Percentiles rank a stretch among this genome's conserved stretches.
Evolutionary conservation across 768 basidiomycete genomes (phyloP).

Genomic region (Pulveroboletus ravenelii): DNA sequence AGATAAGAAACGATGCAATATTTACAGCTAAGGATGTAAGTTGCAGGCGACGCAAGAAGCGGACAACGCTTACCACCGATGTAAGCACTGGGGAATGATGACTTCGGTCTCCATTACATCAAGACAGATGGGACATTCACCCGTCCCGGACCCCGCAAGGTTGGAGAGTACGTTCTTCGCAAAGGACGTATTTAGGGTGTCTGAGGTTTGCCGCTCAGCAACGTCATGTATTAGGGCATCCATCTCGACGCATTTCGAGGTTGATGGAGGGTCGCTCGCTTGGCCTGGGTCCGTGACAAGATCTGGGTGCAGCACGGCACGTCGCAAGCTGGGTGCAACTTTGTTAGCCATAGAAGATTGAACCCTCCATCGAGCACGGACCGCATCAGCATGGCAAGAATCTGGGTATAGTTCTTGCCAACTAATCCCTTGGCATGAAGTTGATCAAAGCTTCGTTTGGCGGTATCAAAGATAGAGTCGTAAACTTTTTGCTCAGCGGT

Average conservation of each 20-base stretch:
- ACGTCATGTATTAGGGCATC: conserved; percentile 57
- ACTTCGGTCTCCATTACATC: conserved; percentile 70
- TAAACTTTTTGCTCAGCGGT: conserved; percentile 82
- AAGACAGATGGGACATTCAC: conserved; percentile 80
- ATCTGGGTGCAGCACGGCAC: conserved; percentile 87
- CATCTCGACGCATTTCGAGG: conserved; percentile 44
- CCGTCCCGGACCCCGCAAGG: conserved; percentile 43
- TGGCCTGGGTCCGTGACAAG: conserved; percentile 60
- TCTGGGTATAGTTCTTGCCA: conserved; percentile 79
- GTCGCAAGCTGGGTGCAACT: conserved; percentile 59
- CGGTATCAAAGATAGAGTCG: conserved; percentile 76
- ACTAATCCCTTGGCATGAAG: conserved; percentile 75
- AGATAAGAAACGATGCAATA: conserved; percentile 82
- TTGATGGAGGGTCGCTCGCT: conserved; percentile 31
- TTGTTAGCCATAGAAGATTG: conserved; percentile 3
- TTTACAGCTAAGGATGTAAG: conserved; percentile 59
- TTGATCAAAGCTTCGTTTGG: conserved; percentile 75
- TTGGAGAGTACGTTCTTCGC: conserved; percentile 63
- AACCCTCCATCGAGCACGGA: conserved; percentile 30
- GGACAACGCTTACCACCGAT: conserved; percentile 52
- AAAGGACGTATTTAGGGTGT: conserved; percentile 39
- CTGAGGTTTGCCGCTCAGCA: conserved; percentile 32
- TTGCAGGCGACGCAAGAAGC: background rate
- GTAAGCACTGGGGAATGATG: conserved; percentile 72
- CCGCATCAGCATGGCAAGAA: conserved; percentile 95